Evolutionary conservation across 2,329 filamentous ascomycete species (phyloP).

Genomic region (Zasmidium citrigriseum): DNA sequence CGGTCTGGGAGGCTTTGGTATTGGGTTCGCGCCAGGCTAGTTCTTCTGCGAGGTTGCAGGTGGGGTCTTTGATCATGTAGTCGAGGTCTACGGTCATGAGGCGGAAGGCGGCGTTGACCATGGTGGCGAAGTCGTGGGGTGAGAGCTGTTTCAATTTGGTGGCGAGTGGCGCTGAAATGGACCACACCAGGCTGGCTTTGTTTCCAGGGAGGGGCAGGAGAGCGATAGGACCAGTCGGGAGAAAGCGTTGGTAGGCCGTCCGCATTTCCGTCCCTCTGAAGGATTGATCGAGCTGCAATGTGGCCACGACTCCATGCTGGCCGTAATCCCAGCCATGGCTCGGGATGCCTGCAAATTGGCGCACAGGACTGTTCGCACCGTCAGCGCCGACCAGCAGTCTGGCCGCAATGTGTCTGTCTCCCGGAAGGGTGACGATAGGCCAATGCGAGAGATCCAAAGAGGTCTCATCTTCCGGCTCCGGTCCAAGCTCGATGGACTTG

Average conservation of each 20-base stretch:
- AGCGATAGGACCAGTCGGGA: conserved; percentile 88
- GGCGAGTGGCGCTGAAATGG: conserved; percentile 80
- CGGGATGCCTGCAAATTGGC: conserved; percentile 82
- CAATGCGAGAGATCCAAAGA: conserved; percentile 78
- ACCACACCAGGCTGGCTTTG: conserved; percentile 88
- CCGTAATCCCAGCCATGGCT: conserved; percentile 92
- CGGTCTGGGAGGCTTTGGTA: conserved; percentile 51
- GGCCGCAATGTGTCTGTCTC: conserved; percentile 67
- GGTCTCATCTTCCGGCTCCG: conserved; percentile 51
- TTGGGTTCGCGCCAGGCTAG: conserved; percentile 79
- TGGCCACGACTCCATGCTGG: conserved; percentile 88
- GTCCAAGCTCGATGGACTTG: conserved; percentile 74
- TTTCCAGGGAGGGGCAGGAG: conserved; percentile 86
- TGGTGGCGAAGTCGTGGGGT: conserved; percentile 72
- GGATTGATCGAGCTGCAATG: conserved; percentile 62
- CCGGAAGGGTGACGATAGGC: conserved; percentile 77
- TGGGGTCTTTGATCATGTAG: conserved; percentile 70
- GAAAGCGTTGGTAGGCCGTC: conserved; percentile 91
- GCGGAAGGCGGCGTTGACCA: conserved; percentile 93
- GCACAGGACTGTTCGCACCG: conserved; percentile 90
- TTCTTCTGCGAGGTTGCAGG: conserved; percentile 63
- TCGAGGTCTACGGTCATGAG: conserved; percentile 75
- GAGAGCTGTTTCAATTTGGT: conserved; percentile 75
- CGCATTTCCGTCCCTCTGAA: conserved; percentile 46
- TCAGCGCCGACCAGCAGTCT: conserved; percentile 90